phyloP scores from a whole-genome alignment of 805 yeast genomes.

The Candida patagonica region DNA sequence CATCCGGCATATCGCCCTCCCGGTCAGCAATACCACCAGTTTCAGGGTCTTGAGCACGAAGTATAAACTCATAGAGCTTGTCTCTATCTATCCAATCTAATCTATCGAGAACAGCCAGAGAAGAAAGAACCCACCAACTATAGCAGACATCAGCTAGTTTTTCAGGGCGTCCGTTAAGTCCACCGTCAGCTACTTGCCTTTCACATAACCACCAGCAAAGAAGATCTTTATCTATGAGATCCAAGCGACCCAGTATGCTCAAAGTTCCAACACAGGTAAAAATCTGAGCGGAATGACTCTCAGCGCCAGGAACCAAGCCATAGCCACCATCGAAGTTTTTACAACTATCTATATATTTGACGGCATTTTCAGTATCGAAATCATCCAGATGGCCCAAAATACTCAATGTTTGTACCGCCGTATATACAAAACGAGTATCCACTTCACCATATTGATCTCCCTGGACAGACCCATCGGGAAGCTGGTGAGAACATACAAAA shows the following conservation, averaged over 20 bases:
- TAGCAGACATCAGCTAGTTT: constrained; percentile 96
- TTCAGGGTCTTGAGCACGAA: constrained; percentile 64
- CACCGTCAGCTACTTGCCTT: constrained; percentile 80
- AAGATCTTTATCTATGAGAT: constrained; percentile 34
- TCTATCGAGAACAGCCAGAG: constrained; percentile 56
- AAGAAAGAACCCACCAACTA: constrained; percentile 92
- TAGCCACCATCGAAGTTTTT: constrained; percentile 93
- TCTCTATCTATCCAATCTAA: constrained; percentile 69
- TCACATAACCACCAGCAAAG: constrained; percentile 86
- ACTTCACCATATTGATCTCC: constrained; percentile 92
- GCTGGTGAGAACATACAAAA: constrained; percentile 40
- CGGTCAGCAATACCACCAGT: constrained; percentile 91
- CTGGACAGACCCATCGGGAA: constrained; percentile 61
- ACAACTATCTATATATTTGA: constrained; percentile 55
- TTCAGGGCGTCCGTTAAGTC: constrained; percentile 93
- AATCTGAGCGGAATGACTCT: constrained; percentile 87
- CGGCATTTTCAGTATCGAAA: constrained; percentile 41
- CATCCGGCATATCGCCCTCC: constrained; percentile 84
- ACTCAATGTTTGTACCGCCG: constrained; percentile 65
- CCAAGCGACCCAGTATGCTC: constrained; percentile 54
- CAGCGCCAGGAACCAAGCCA: constrained; percentile 91
- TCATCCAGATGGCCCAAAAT: constrained; percentile 53
- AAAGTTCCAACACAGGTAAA: constrained; percentile 80
- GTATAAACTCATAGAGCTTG: constrained; percentile 56
- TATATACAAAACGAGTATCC: constrained; percentile 85